Conservation (phyloP, 1,284 basidiomycete genomes). For the Hortiboletus rubellus region DNA sequence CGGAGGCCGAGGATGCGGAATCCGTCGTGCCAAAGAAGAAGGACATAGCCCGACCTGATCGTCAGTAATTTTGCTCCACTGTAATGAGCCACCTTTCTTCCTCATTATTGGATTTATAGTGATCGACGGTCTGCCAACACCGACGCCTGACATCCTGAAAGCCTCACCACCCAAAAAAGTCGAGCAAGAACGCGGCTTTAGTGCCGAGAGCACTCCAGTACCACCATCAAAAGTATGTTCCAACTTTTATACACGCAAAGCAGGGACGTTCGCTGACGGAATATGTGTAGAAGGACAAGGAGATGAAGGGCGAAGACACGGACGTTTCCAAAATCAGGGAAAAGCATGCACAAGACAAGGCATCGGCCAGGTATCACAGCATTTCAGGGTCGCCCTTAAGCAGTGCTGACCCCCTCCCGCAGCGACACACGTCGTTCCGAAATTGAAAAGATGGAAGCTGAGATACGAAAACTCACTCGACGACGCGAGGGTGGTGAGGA, state of each 20-base stretch:
- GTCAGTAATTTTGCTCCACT: slow-evolving; percentile 47
- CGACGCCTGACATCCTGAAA: slow-evolving; percentile 24
- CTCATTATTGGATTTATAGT: slow-evolving; percentile 41
- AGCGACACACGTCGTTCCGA: slow-evolving; percentile 72
- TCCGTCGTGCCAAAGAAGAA: slow-evolving; percentile 67
- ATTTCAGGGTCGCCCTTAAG: background rate
- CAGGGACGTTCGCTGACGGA: background rate
- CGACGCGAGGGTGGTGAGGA: slow-evolving; percentile 52
- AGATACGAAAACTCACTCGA: slow-evolving; percentile 74
- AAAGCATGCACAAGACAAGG: slow-evolving; percentile 69
- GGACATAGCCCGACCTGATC: slow-evolving; percentile 75
- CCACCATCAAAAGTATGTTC: slow-evolving; percentile 21
- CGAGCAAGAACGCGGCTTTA: slow-evolving; percentile 8
- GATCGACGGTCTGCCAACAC: slow-evolving; percentile 42
- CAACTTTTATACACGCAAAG: background rate
- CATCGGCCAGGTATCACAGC: slow-evolving; percentile 48
- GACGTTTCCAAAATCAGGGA: slow-evolving; percentile 73
- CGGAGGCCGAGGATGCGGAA: slow-evolving; percentile 49
- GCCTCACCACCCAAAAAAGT: slow-evolving; percentile 18
- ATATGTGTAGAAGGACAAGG: slow-evolving; percentile 31
- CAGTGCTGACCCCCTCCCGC: slow-evolving; percentile 3
- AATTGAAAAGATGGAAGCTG: slow-evolving; percentile 86
- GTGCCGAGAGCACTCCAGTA: background rate
- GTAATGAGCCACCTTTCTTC: background rate
- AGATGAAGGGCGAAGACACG: slow-evolving; percentile 43